Percentiles rank a stretch among this genome's conserved stretches.
phyloP scores from a whole-genome alignment of 2,329 filamentous ascomycete genomes.

The Apiospora kogelbergensis region DNA sequence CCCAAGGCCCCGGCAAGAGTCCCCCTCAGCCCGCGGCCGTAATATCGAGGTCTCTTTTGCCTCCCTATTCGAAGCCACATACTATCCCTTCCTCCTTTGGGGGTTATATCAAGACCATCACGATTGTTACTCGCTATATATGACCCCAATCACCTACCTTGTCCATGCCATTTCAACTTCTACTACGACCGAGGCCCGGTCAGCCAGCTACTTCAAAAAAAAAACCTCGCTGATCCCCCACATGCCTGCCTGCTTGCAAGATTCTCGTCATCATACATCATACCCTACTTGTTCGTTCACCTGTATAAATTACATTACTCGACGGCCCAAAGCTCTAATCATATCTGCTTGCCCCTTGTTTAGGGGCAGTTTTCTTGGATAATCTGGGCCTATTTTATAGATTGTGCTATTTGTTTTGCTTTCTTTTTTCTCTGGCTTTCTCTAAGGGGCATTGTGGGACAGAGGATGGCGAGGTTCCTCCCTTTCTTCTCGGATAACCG shows the following conservation, averaged over 20 bases:
- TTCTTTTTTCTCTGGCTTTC: background rate
- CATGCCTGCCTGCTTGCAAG: background rate
- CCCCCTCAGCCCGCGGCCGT: constrained; percentile 13
- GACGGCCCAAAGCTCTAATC: background rate
- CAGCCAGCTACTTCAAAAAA: background rate
- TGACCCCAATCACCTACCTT: background rate
- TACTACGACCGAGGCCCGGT: background rate
- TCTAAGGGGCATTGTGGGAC: background rate
- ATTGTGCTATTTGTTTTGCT: background rate
- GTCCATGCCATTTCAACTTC: background rate
- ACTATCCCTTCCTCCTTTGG: background rate
- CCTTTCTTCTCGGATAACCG: background rate
- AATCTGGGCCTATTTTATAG: background rate
- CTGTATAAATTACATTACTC: background rate
- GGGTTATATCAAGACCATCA: background rate
- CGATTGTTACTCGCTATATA: constrained; percentile 4
- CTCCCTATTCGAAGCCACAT: background rate
- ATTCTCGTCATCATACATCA: background rate
- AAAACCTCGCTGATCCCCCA: background rate
- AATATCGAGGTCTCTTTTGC: background rate
- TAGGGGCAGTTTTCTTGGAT: background rate
- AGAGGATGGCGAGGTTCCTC: background rate
- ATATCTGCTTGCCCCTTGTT: background rate
- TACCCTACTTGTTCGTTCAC: background rate
- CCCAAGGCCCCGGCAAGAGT: constrained; percentile 27